Conservation (phyloP, 208 protist species). For the Leptomonas pyrrhocoris region DNA sequence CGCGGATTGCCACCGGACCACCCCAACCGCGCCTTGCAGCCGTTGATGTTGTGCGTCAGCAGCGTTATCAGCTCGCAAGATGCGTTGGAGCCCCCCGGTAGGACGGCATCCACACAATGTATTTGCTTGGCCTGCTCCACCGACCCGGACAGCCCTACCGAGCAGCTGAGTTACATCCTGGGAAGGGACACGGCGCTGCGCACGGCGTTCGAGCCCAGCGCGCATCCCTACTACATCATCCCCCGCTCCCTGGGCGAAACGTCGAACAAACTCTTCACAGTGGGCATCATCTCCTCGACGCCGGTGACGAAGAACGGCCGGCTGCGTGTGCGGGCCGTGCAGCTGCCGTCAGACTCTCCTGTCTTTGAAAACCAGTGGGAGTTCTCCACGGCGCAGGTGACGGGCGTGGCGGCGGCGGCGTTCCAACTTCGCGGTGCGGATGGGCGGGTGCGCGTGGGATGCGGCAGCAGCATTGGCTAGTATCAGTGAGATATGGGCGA, state of each 20-base stretch:
- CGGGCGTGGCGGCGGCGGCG: not conserved
- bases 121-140: constrained; percentile 26
- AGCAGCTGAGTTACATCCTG: constrained; percentile 49
- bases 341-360: constrained; percentile 13
- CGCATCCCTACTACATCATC: constrained; percentile 58
- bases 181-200: constrained; percentile 50
- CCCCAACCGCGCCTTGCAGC: constrained; percentile 33
- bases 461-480: constrained; percentile 15
- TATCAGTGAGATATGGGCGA: too few relatives aligned
- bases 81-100: constrained; percentile 48
- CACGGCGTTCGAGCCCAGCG: constrained; percentile 40
- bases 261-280: constrained; percentile 37
- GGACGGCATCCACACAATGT: constrained; percentile 40
- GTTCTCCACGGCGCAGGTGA: constrained; percentile 13
- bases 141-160: constrained; percentile 42
- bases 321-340: constrained; percentile 42
- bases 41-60: constrained; percentile 53
- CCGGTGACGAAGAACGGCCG: constrained; percentile 31
- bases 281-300: constrained; percentile 39
- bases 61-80: not conserved
- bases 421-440: constrained; percentile 21
- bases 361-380: constrained; percentile 39
- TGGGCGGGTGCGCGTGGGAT: constrained; percentile 18
- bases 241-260: constrained; percentile 40
- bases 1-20: constrained; percentile 39